Conservation (phyloP, 2,329 filamentous ascomycete species). For the Aspergillus pseudoterreus region DNA sequence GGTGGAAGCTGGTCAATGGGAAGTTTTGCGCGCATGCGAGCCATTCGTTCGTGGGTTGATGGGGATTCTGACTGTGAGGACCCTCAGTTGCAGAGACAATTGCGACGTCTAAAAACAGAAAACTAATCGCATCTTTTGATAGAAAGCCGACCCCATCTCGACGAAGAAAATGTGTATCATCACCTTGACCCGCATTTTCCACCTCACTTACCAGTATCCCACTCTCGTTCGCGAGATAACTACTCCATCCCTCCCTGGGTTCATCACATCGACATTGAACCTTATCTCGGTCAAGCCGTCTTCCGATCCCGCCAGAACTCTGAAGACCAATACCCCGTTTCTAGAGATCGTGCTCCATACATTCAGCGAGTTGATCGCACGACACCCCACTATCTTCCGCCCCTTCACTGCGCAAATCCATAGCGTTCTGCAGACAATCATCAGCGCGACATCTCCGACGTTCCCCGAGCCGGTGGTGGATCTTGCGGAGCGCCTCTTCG, state of each 20-base stretch:
- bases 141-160: conserved; percentile 73
- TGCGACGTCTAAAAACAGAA: background rate
- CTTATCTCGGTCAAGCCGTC: conserved; percentile 51
- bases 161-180: conserved; percentile 75
- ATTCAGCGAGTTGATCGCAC: conserved; percentile 68
- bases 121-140: conserved; percentile 2
- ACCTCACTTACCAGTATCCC: conserved; percentile 74
- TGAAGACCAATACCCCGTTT: conserved; percentile 46
- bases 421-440: conserved; percentile 54
- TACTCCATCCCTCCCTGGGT: conserved; percentile 72
- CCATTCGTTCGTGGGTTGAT: conserved; percentile 77
- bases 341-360: conserved; percentile 68
- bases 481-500: conserved; percentile 61
- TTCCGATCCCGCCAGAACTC: conserved; percentile 31
- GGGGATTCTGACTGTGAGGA: conserved; percentile 63
- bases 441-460: conserved; percentile 59
- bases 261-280: conserved; percentile 69
- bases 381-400: conserved; percentile 79
- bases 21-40: conserved; percentile 68
- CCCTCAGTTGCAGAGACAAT: background rate
- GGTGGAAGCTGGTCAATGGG: conserved; percentile 80
- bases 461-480: conserved; percentile 53
- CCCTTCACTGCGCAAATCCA: conserved; percentile 69
- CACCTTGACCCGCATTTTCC: conserved; percentile 77
- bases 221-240: conserved; percentile 84